Percentiles rank a stretch among this genome's conserved stretches.
Evolutionary conservation across 164 flowering plant genomes (phyloP).

Genomic region (Cinnamomum micranthum): DNA sequence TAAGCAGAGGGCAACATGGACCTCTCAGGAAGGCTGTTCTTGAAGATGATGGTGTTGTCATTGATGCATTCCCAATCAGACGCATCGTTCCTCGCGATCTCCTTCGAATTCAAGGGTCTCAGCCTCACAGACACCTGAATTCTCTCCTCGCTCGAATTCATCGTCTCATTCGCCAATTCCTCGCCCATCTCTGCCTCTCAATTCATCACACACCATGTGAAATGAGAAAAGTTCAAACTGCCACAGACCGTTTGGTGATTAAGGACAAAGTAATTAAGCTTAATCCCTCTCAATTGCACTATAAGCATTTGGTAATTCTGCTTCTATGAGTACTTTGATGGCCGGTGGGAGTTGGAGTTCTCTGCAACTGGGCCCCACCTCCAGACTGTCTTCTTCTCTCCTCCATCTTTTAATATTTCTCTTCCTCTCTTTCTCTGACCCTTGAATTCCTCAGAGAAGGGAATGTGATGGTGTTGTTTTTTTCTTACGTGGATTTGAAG

Average conservation of each 20-base stretch:
- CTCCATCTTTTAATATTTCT: not conserved
- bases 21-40: slow-evolving; percentile 84
- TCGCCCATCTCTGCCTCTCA: slow-evolving; percentile 74
- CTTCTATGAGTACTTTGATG: not conserved
- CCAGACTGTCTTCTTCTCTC: not conserved
- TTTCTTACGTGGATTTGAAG: too few species aligned
- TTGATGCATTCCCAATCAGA: slow-evolving; percentile 98
- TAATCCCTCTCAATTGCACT: not conserved
- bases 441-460: not conserved
- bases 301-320: not conserved
- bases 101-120: slow-evolving; percentile 92
- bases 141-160: slow-evolving; percentile 49
- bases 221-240: too few species aligned
- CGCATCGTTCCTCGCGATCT: slow-evolving; percentile 59
- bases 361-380: not conserved
- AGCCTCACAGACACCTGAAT: slow-evolving; percentile 88
- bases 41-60: slow-evolving; percentile 66
- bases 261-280: not conserved
- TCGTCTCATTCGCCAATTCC: slow-evolving; percentile 19
- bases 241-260: not conserved
- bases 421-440: too few species aligned
- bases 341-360: not conserved
- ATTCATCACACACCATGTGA: not conserved
- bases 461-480: not conserved
- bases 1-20: slow-evolving; percentile 79